Base-by-base conservation (phyloP, 768 basidiomycete species). In the Pholiota molesta region DNA sequence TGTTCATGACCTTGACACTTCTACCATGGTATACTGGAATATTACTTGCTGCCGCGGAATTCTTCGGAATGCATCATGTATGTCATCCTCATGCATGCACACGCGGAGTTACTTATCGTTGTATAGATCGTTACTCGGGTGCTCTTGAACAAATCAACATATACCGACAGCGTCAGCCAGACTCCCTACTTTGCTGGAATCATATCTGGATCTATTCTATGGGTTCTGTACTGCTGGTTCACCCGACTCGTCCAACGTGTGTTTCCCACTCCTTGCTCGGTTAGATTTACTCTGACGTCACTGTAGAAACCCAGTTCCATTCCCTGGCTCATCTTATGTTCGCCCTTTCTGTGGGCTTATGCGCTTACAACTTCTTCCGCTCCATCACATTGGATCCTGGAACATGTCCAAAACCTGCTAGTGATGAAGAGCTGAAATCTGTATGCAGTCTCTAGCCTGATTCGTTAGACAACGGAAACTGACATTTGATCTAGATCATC, bases 171-270 rank as follows among this genome's bases (percentile, higher is more conserved):
- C 47, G 87, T 99, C 47, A 89, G 87, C 29, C 85, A 88, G 65
- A 94, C 92, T 59, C 96, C 96, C 0, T 97, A 99, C 75, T 96
- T 98, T 69, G 87, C 94, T 0, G 91, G 93, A 10, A 94, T 99
- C 64, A 97, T 99, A 60, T 83, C 78, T 49, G 93, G 81, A 1
- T 92, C 91, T 3, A 84, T 98, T 71, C 71, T 95, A 39, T 97
- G 95, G 94, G 93, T 97, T 8, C 80, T 84, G 2, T 94, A 85
- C 59, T 86, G 85, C 56, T 98, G 95, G 95, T 73, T 88, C 7
- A 88, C 90, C 2, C 82, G 91, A 39, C 85, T 96, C 17, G 78
- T 95, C 8, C 79, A 81, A 69, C 87, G 92, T 92, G 72, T 68
- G 84, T 77, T 33, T 28, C 56, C 67, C 57, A 45, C 19, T 33